These are phyloP conservation scores for Kwoniella heveanensis DNA, from an alignment of 768 basidiomycete species.

Conservation along the genomic window DNA sequence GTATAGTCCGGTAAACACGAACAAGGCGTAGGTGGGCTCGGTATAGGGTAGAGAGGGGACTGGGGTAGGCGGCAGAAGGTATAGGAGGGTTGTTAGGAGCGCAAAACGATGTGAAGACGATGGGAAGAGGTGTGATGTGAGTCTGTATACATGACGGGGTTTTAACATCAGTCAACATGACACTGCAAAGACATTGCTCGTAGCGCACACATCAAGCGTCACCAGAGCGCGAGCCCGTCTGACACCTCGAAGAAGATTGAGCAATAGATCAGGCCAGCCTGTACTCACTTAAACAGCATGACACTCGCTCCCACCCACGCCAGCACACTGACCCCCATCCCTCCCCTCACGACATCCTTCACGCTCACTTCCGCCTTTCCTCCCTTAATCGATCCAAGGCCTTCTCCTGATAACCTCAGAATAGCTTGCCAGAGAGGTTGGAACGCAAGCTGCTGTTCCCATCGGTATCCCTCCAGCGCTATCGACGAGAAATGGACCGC, in stretches of 20 bases:
- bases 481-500: conserved; percentile 75
- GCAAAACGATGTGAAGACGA: conserved; percentile 62
- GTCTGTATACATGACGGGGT: conserved; percentile 40
- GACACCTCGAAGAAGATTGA: conserved; percentile 56
- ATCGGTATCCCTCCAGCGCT: conserved; percentile 63
- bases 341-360: conserved; percentile 35
- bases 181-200: too few relatives aligned
- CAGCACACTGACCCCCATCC: conserved; percentile 32
- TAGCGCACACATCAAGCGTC: too few relatives aligned
- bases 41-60: conserved; percentile 72
- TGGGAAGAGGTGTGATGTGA: conserved; percentile 64
- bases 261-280: background rate
- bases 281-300: conserved; percentile 52
- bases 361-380: conserved; percentile 10
- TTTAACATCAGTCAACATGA: conserved; percentile 51
- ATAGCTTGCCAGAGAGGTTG: conserved; percentile 69
- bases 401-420: conserved; percentile 57
- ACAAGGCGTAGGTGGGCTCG: conserved; percentile 82
- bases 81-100: conserved; percentile 66
- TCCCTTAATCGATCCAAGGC: conserved; percentile 10
- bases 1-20: conserved; percentile 69
- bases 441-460: conserved; percentile 88
- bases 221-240: background rate
- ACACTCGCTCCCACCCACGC: conserved; percentile 40
- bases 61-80: conserved; percentile 79